phyloP scores from a whole-genome alignment of 2,329 filamentous ascomycete genomes.

The Harringtonia lauricola region DNA sequence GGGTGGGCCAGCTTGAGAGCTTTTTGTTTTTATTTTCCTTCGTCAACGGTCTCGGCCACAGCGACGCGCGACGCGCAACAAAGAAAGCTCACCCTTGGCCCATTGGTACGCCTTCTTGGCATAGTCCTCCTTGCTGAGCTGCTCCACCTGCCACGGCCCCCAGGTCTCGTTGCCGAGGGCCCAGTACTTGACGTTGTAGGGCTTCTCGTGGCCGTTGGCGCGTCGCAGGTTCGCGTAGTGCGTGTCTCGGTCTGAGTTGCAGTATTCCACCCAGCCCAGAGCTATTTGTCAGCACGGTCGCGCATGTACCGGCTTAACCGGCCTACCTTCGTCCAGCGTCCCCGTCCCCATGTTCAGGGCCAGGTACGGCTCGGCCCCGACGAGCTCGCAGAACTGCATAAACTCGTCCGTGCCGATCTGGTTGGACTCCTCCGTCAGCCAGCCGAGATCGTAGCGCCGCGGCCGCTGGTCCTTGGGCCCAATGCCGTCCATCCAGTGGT shows the following conservation, averaged over 20 bases:
- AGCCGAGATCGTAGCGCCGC: conserved; percentile 59
- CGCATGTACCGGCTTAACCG: no score
- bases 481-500: conserved; percentile 76
- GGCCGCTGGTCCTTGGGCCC: conserved; percentile 62
- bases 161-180: conserved; percentile 67
- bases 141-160: conserved; percentile 52
- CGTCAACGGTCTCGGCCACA: no score
- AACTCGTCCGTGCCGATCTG: conserved; percentile 81
- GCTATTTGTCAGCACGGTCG: conserved; percentile 20
- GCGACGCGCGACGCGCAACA: no score
- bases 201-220: conserved; percentile 62
- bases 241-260: conserved; percentile 66
- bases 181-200: conserved; percentile 79
- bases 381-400: conserved; percentile 64
- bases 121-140: conserved; percentile 60
- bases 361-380: conserved; percentile 68
- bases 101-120: conserved; percentile 58
- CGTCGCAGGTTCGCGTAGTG: conserved; percentile 74
- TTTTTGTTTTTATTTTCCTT: not conserved
- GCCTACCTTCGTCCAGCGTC: conserved; percentile 29
- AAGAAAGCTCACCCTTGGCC: conserved; percentile 38
- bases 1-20: conserved; percentile 61
- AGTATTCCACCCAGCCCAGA: conserved; percentile 76
- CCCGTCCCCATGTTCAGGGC: conserved; percentile 75
- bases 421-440: conserved; percentile 67